Evolutionary conservation across 768 basidiomycete species (phyloP).

Genomic region (Mrakia hoshinonis): DNA sequence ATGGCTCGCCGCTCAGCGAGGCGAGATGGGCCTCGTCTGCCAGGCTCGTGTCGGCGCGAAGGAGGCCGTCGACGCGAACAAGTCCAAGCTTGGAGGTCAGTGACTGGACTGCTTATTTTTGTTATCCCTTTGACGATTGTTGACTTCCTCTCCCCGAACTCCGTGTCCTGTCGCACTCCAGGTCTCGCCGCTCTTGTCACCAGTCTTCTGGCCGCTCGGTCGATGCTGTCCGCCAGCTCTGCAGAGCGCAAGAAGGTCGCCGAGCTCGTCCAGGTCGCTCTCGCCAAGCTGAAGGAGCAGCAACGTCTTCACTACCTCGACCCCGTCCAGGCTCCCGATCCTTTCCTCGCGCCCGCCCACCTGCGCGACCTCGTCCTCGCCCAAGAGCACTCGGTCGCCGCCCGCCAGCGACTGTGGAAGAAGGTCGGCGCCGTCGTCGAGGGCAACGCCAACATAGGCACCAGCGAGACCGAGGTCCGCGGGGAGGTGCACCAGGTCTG

Average conservation of each 20-base stretch:
- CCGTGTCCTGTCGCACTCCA: constrained; percentile 32
- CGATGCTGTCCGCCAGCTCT: constrained; percentile 49
- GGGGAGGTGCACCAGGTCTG: constrained; percentile 27
- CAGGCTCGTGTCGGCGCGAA: constrained; percentile 56
- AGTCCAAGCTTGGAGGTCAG: constrained; percentile 55
- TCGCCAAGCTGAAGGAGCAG: constrained; percentile 59
- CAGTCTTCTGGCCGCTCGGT: constrained; percentile 39
- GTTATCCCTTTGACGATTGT: constrained; percentile 16
- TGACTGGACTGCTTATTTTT: constrained; percentile 9
- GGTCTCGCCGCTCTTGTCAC: constrained; percentile 38
- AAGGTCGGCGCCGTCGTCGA: constrained; percentile 77
- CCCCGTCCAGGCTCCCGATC: constrained; percentile 61
- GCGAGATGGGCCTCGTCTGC: constrained; percentile 61
- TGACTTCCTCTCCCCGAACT: constrained; percentile 30
- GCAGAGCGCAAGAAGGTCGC: constrained; percentile 59
- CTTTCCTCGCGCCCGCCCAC: constrained; percentile 75
- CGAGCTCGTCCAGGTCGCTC: constrained; percentile 66
- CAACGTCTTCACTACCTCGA: constrained; percentile 61
- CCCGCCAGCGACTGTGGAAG: constrained; percentile 64
- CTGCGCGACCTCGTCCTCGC: constrained; percentile 78
- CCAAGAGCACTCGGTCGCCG: constrained; percentile 64
- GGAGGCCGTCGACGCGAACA: constrained; percentile 63
- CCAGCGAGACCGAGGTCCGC: constrained; percentile 64
- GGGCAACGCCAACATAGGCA: constrained; percentile 80
- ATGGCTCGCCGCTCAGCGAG: constrained; percentile 65